Evolutionary conservation across 805 yeast genomes (phyloP).

Genomic region (Wickerhamiella australiensis): DNA sequence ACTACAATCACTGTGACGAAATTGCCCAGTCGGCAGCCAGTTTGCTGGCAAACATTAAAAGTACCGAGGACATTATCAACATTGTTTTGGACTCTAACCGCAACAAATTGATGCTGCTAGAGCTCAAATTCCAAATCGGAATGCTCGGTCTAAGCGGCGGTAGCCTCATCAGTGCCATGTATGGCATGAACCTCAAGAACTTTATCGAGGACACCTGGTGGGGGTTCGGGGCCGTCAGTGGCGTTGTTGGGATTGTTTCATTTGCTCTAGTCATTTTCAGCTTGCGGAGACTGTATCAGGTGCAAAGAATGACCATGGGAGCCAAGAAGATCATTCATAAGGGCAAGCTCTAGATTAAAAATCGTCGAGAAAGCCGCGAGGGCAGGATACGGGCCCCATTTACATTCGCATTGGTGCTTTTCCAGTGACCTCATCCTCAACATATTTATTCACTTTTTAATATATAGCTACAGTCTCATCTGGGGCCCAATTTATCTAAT

Average conservation of each 20-base stretch:
- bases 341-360: background rate
- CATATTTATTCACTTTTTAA: background rate
- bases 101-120: conserved; percentile 81
- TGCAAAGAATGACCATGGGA: conserved; percentile 61
- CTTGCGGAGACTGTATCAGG: conserved; percentile 43
- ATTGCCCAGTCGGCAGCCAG: conserved; percentile 82
- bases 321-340: background rate
- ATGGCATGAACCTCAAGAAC: conserved; percentile 93
- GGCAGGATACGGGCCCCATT: no score
- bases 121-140: conserved; percentile 72
- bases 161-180: conserved; percentile 68
- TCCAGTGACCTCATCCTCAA: background rate
- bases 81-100: conserved; percentile 88
- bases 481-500: conserved; percentile 80
- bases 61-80: conserved; percentile 91
- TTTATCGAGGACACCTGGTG: conserved; percentile 70
- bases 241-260: conserved; percentile 35
- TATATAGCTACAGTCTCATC: conserved; percentile 33
- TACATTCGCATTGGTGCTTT: no score
- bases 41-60: conserved; percentile 65
- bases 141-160: conserved; percentile 72
- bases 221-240: conserved; percentile 49
- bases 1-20: conserved; percentile 83
- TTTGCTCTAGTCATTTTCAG: conserved; percentile 41
- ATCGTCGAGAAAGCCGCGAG: no score